These are phyloP conservation scores for Entomophthora muscae DNA, from an alignment of 371 early-diverging fungal genomes.

Conservation along the genomic window DNA sequence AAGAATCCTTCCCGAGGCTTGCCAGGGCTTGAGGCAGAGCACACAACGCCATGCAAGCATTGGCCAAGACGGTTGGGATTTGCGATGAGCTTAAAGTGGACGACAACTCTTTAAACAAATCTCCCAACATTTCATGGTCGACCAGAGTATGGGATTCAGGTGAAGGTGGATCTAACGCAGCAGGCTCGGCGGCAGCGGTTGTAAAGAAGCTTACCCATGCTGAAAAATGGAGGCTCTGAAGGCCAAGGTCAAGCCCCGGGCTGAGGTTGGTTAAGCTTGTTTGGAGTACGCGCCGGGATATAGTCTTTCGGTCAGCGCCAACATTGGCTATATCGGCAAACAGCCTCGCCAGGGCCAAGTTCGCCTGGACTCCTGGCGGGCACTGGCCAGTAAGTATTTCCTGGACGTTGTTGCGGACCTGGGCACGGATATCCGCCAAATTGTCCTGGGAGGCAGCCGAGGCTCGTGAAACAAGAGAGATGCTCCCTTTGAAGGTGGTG, in stretches of 20 bases:
- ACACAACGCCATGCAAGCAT: not conserved
- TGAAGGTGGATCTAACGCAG: not conserved
- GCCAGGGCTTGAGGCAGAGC: not conserved
- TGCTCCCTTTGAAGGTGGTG: not conserved
- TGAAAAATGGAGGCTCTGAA: not conserved
- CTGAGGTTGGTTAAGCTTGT: not conserved
- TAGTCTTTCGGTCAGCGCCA: not conserved
- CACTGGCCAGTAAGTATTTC: not conserved
- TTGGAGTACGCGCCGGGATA: not conserved
- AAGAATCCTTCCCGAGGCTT: not conserved
- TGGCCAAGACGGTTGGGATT: not conserved
- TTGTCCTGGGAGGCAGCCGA: not conserved
- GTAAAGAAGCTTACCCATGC: not conserved
- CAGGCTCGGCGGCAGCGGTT: not conserved
- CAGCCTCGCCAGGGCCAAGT: not conserved
- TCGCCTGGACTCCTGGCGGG: not conserved
- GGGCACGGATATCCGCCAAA: not conserved
- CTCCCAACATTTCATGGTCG: not conserved
- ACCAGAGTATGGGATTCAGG: not conserved
- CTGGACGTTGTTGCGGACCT: not conserved
- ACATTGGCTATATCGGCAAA: not conserved
- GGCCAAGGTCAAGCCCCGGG: not conserved
- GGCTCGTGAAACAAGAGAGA: not conserved
- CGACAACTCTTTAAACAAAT: not conserved
- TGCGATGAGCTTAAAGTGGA: not conserved